These are phyloP conservation scores for Mucor piriformis DNA, from an alignment of 371 early-diverging fungal species.

Conservation along the genomic window DNA sequence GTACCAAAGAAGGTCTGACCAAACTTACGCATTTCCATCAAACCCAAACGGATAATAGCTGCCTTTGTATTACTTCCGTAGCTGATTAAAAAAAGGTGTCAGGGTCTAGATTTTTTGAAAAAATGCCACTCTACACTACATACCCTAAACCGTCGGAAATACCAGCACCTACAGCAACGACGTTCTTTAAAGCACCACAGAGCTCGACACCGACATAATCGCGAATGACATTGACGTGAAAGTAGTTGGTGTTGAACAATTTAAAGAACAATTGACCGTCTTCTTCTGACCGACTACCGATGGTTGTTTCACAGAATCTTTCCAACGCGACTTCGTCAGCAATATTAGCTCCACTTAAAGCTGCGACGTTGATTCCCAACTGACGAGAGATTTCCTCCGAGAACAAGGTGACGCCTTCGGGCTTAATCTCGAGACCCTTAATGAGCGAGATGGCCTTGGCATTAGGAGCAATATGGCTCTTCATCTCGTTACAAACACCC, in stretches of 20 bases:
- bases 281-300: conserved; percentile 73
- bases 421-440: conserved; percentile 89
- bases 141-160: conserved; percentile 82
- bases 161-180: conserved; percentile 98
- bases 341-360: conserved; percentile 99
- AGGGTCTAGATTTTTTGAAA: too few relatives aligned
- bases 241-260: conserved; percentile 89
- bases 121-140: background rate
- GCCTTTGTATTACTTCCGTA: conserved; percentile 97
- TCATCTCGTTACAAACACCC: conserved; percentile 77
- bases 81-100: conserved; percentile 46
- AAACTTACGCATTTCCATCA: conserved; percentile 97
- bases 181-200: conserved; percentile 98
- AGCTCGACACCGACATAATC: conserved; percentile 96
- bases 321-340: conserved; percentile 97
- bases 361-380: conserved; percentile 78
- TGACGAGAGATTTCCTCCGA: conserved; percentile 85
- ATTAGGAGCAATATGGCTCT: conserved; percentile 63
- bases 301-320: conserved; percentile 95
- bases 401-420: conserved; percentile 78
- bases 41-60: conserved; percentile 96
- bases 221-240: conserved; percentile 81
- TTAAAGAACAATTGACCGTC: conserved; percentile 82
- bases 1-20: conserved; percentile 78
- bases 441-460: conserved; percentile 93